Conservation (phyloP, 192 early-diverging fungal species). For the Phycomyces nitens region DNA sequence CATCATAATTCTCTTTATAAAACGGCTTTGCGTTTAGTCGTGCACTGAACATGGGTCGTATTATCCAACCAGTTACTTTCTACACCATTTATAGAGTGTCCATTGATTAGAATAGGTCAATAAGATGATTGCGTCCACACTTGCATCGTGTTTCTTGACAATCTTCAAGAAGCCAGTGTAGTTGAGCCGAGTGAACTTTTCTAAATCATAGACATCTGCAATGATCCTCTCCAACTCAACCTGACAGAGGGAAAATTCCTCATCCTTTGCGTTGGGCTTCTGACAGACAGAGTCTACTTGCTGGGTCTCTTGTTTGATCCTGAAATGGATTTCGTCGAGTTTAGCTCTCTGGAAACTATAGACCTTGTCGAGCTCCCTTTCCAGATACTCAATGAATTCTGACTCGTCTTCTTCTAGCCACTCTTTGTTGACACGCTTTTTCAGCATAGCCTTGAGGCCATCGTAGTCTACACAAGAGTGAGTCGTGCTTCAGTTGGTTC, state of each 20-base stretch:
- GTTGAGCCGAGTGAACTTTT: constrained; percentile 80
- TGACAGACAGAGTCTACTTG: constrained; percentile 54
- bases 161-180: constrained; percentile 89
- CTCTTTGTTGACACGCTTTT: constrained; percentile 47
- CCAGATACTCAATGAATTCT: constrained; percentile 80
- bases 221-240: constrained; percentile 72
- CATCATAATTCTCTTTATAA: constrained; percentile 87
- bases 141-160: constrained; percentile 96
- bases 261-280: constrained; percentile 45
- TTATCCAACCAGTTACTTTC: constrained; percentile 84
- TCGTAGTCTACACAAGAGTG: constrained; percentile 53
- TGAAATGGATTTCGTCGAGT: constrained; percentile 69
- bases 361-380: constrained; percentile 91
- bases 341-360: constrained; percentile 74
- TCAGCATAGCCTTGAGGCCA: constrained; percentile 80
- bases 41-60: constrained; percentile 78
- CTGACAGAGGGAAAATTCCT: constrained; percentile 66
- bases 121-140: too few species aligned
- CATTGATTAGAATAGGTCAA: too few species aligned
- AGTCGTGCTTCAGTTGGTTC: neutral
- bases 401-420: constrained; percentile 85
- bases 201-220: constrained; percentile 79
- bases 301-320: constrained; percentile 62
- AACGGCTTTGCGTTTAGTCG: constrained; percentile 82
- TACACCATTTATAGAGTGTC: constrained; percentile 15